Conservation (phyloP, 805 yeast species). For the Yarrowia hollandica region DNA sequence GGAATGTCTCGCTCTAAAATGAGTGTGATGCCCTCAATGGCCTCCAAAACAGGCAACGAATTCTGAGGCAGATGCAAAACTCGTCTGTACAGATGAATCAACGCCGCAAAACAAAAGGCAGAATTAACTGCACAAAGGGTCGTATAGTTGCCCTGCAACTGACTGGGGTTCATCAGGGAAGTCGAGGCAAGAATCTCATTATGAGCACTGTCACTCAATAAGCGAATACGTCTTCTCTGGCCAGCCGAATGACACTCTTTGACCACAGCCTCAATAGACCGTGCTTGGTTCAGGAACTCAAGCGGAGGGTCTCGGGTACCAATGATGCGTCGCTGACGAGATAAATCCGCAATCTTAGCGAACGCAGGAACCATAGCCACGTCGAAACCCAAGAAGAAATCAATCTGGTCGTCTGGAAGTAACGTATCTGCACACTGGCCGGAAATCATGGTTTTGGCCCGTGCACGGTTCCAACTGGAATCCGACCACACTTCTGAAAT, state of each 20-base stretch:
- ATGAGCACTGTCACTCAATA: slow-evolving; percentile 29
- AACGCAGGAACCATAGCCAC: slow-evolving; percentile 58
- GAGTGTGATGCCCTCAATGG: slow-evolving; percentile 47
- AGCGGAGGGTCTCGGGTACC: background rate
- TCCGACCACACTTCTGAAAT: slow-evolving; percentile 44
- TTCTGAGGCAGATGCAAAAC: slow-evolving; percentile 51
- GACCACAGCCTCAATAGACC: background rate
- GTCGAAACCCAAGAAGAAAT: slow-evolving; percentile 56
- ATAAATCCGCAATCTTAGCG: slow-evolving; percentile 50
- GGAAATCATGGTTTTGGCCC: slow-evolving; percentile 11
- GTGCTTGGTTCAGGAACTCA: slow-evolving; percentile 20
- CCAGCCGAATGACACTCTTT: slow-evolving; percentile 10
- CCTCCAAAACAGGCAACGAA: slow-evolving; percentile 51
- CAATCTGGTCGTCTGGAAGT: slow-evolving; percentile 32
- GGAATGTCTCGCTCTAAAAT: slow-evolving; percentile 47
- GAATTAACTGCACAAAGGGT: slow-evolving; percentile 51
- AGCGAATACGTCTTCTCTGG: background rate
- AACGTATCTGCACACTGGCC: slow-evolving; percentile 24
- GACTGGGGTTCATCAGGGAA: slow-evolving; percentile 33
- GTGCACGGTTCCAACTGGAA: slow-evolving; percentile 32
- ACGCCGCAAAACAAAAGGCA: slow-evolving; percentile 53
- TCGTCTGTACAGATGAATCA: slow-evolving; percentile 58
- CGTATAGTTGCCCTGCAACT: slow-evolving; percentile 35
- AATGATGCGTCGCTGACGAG: slow-evolving; percentile 39
- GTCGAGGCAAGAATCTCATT: slow-evolving; percentile 31